phyloP scores from a whole-genome alignment of 1,284 basidiomycete genomes.

The Leucoagaricus sp. region DNA sequence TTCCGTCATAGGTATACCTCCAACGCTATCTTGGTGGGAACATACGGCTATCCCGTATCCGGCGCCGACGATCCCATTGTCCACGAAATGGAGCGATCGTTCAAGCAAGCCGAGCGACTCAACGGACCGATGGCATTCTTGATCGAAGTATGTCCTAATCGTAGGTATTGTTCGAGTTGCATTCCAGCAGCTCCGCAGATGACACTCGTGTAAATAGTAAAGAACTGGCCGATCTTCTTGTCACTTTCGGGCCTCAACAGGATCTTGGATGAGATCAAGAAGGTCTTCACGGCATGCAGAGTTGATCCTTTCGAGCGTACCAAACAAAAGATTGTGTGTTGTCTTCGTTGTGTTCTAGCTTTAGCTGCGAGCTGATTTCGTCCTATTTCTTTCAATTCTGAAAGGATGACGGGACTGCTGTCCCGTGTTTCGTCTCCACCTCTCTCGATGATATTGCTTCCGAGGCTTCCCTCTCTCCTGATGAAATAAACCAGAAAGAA shows the following conservation, averaged over 20 bases:
- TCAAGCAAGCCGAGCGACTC: conserved; percentile 2
- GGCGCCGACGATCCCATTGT: conserved; percentile 1
- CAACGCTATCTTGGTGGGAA: conserved; percentile 1
- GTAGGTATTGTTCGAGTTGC: background rate
- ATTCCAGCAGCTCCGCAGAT: background rate
- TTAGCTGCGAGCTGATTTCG: background rate
- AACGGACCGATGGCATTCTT: conserved; percentile 2
- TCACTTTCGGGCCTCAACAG: background rate
- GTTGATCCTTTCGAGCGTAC: conserved; percentile 4
- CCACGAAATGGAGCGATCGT: conserved; percentile 5
- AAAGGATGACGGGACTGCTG: conserved; percentile 3
- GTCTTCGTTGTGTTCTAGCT: background rate
- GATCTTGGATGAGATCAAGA: conserved; percentile 2
- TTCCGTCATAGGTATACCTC: background rate
- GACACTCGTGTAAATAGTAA: background rate
- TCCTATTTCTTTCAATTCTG: background rate
- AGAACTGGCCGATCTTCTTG: conserved; percentile 1
- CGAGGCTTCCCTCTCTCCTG: conserved; percentile 1
- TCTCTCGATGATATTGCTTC: conserved; percentile 1
- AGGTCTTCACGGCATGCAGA: background rate
- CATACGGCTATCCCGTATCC: conserved; percentile 3
- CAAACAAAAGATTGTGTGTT: conserved; percentile 4
- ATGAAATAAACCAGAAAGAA: background rate
- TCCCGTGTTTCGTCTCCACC: conserved; percentile 4
- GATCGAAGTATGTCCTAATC: background rate